A percentile compares a stretch with the other conserved stretches of the same genome.
These are phyloP conservation scores for Epicoccum sorghinum DNA, from an alignment of 2,329 filamentous ascomycete genomes.

Conservation along the genomic window DNA sequence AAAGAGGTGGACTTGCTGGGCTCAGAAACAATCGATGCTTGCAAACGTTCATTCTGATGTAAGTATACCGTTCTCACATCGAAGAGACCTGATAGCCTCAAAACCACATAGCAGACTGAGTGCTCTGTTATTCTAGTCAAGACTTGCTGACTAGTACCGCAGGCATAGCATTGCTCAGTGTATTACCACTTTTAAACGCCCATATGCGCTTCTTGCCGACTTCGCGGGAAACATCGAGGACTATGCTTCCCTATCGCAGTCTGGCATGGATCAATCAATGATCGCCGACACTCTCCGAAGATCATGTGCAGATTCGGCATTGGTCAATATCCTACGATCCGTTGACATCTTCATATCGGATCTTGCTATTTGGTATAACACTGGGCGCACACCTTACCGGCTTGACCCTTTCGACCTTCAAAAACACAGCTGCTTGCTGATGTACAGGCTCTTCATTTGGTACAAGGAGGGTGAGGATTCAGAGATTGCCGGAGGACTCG, in stretches of 20 bases:
- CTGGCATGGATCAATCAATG: background rate
- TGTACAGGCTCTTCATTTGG: slow-evolving; percentile 38
- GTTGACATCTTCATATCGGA: slow-evolving; percentile 19
- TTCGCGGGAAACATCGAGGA: slow-evolving; percentile 27
- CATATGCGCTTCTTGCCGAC: slow-evolving; percentile 35
- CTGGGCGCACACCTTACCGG: slow-evolving; percentile 6
- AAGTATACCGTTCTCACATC: slow-evolving; percentile 9
- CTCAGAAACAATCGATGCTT: slow-evolving; percentile 36
- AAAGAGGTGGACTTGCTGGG: slow-evolving; percentile 40
- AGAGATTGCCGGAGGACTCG: background rate
- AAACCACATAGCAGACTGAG: no score
- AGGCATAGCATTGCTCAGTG: slow-evolving; percentile 44
- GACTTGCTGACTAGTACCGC: background rate
- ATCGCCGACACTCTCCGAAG: background rate
- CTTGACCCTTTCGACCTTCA: slow-evolving; percentile 40
- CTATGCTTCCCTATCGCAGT: slow-evolving; percentile 23
- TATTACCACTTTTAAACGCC: slow-evolving; percentile 37
- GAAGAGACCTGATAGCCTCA: no score
- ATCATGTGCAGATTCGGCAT: background rate
- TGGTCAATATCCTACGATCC: background rate
- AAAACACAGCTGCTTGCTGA: slow-evolving; percentile 36
- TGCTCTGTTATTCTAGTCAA: no score
- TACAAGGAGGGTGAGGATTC: slow-evolving; percentile 25
- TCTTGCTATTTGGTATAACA: slow-evolving; percentile 29
- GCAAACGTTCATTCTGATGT: slow-evolving; percentile 43